These are phyloP conservation scores for Sporisorium graminicola DNA, from an alignment of 1,284 basidiomycete species.

Conservation along the genomic window DNA sequence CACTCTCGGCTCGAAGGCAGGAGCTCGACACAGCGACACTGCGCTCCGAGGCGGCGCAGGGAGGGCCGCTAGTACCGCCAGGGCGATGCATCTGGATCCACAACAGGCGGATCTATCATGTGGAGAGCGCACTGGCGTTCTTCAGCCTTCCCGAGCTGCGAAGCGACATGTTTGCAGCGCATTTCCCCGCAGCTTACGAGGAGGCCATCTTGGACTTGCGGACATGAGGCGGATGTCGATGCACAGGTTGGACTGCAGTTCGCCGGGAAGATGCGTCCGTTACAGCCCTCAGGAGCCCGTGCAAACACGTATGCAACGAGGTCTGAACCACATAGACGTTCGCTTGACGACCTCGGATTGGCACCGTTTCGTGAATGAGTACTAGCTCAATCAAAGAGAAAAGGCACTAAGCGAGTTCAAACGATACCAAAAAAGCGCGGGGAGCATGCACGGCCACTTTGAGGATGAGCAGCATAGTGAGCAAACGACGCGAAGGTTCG, in stretches of 20 bases:
- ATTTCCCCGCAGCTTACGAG: constrained; percentile 68
- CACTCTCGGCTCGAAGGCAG: constrained; percentile 58
- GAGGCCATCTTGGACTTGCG: constrained; percentile 57
- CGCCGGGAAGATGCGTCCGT: background rate
- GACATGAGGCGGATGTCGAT: background rate
- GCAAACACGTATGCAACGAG: background rate
- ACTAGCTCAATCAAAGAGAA: background rate
- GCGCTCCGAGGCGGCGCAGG: constrained; percentile 57
- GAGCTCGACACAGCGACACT: constrained; percentile 61
- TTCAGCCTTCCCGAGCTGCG: constrained; percentile 64
- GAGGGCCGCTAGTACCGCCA: constrained; percentile 62
- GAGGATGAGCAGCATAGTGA: constrained; percentile 1
- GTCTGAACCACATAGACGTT: no score
- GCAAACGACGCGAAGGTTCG: background rate
- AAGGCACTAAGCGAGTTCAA: background rate
- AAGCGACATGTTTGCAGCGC: constrained; percentile 61
- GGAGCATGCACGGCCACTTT: background rate
- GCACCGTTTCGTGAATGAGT: background rate
- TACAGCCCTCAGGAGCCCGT: background rate
- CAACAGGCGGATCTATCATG: constrained; percentile 51
- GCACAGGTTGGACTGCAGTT: no score
- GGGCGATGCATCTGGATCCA: constrained; percentile 64
- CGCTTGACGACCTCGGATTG: no score
- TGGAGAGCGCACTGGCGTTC: constrained; percentile 61
- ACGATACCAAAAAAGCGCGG: background rate